Conservation (phyloP, 768 basidiomycete species). For the Trametes cubensis region DNA sequence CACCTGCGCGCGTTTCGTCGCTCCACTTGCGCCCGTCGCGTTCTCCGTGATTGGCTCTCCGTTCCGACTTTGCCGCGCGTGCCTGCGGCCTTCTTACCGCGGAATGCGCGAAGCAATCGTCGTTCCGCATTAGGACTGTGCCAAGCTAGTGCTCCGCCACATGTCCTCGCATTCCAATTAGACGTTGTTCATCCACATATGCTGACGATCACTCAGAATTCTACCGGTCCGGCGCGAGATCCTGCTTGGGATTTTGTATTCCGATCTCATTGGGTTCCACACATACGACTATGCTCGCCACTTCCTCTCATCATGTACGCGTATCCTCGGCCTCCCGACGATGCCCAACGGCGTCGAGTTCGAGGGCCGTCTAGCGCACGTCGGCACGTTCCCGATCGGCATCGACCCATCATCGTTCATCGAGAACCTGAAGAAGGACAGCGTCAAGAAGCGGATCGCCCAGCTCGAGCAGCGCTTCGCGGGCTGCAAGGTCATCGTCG, state of each 20-base stretch:
- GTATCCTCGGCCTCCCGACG: conserved; percentile 91
- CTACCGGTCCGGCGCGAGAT: conserved; percentile 97
- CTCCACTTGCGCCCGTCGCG: conserved; percentile 7
- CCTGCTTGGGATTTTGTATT: conserved; percentile 92
- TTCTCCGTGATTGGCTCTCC: conserved; percentile 18
- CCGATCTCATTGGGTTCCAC: conserved; percentile 98
- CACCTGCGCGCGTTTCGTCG: not conserved
- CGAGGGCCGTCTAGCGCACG: conserved; percentile 91
- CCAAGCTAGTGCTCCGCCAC: conserved; percentile 11
- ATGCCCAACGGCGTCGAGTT: conserved; percentile 99
- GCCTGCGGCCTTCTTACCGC: conserved; percentile 10
- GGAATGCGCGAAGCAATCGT: conserved; percentile 14
- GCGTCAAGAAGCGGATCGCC: conserved; percentile 79
- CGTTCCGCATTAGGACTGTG: conserved; percentile 2
- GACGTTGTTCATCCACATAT: not conserved
- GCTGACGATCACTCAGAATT: conserved; percentile 57
- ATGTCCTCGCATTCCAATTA: not conserved
- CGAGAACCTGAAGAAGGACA: conserved; percentile 77
- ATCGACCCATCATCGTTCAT: conserved; percentile 95
- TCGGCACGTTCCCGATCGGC: conserved; percentile 98
- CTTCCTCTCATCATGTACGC: conserved; percentile 97
- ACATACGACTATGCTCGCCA: conserved; percentile 99
- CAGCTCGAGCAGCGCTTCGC: conserved; percentile 88
- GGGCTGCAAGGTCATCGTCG: conserved; percentile 96
- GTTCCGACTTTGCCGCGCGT: conserved; percentile 14